Conservation (phyloP, 768 basidiomycete genomes). For the Sporobolomyces roseus region DNA sequence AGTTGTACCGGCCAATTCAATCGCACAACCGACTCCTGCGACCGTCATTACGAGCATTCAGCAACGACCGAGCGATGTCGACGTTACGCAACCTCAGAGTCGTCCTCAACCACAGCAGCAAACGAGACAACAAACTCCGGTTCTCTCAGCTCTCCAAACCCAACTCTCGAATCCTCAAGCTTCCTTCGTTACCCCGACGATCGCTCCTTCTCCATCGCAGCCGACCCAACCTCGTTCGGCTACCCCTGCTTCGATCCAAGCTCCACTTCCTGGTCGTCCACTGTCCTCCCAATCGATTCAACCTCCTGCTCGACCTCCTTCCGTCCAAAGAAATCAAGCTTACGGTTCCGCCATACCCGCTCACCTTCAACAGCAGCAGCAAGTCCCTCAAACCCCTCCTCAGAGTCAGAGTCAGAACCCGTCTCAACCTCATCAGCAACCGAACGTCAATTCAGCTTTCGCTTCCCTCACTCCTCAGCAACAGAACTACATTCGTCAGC, state of each 20-base stretch:
- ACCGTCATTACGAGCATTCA: not conserved
- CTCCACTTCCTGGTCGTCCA: too few species aligned
- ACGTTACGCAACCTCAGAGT: not conserved
- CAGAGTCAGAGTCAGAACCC: not conserved
- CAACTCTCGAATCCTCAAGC: not conserved
- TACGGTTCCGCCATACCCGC: conserved; percentile 32
- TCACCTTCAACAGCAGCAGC: conserved; percentile 24
- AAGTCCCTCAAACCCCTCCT: not conserved
- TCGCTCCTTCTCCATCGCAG: not conserved
- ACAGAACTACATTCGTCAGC: conserved; percentile 31
- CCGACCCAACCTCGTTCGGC: not conserved
- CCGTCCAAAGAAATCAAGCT: conserved; percentile 18
- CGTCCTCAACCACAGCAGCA: not conserved
- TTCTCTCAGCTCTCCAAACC: too few species aligned
- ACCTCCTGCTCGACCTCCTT: conserved; percentile 34
- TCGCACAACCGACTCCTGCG: not conserved
- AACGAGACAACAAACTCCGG: too few species aligned
- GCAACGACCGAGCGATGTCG: not conserved
- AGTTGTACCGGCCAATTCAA: conserved; percentile 15
- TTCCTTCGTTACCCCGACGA: not conserved
- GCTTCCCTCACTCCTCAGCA: conserved; percentile 29
- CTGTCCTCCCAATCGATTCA: conserved; percentile 32
- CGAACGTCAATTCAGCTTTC: not conserved
- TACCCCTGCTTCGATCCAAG: not conserved
- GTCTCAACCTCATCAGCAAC: not conserved